A percentile compares a stretch with the other conserved stretches of the same genome.
phyloP scores from a whole-genome alignment of 2,329 filamentous ascomycete genomes.

The Cercospora brassicicola region DNA sequence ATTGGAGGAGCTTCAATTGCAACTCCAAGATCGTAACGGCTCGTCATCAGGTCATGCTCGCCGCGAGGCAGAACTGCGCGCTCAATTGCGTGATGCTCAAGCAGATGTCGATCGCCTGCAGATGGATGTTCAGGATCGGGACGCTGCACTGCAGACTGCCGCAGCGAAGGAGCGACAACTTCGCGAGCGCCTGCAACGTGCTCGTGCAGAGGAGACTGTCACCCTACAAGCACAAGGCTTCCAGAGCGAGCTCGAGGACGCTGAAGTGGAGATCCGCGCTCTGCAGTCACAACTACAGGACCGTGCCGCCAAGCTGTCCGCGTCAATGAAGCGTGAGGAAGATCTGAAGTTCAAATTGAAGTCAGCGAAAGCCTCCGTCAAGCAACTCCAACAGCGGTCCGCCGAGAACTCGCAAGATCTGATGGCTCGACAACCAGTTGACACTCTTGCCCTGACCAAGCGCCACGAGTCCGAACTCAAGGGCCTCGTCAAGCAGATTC shows the following conservation, averaged over 20 bases:
- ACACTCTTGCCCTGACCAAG: constrained; percentile 58
- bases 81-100: constrained; percentile 38
- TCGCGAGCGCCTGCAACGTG: constrained; percentile 35
- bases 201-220: constrained; percentile 32
- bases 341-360: constrained; percentile 41
- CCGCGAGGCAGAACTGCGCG: constrained; percentile 45
- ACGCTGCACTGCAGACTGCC: constrained; percentile 39
- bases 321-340: constrained; percentile 36
- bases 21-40: constrained; percentile 51
- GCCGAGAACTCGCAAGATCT: constrained; percentile 47
- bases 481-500: constrained; percentile 83
- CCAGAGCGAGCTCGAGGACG: constrained; percentile 41
- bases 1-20: constrained; percentile 40
- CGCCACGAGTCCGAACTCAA: constrained; percentile 73
- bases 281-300: constrained; percentile 41
- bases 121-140: constrained; percentile 47
- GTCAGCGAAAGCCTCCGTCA: constrained; percentile 24
- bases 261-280: constrained; percentile 44
- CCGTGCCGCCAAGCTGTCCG: constrained; percentile 35
- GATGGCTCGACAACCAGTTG: neutral
- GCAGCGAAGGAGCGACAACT: constrained; percentile 47
- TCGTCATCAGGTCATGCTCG: constrained; percentile 40
- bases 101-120: constrained; percentile 38
- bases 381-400: constrained; percentile 37
- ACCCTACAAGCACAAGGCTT: constrained; percentile 43